phyloP scores from a whole-genome alignment of 148 eudicot species.

The Chenopodium suecicum region DNA sequence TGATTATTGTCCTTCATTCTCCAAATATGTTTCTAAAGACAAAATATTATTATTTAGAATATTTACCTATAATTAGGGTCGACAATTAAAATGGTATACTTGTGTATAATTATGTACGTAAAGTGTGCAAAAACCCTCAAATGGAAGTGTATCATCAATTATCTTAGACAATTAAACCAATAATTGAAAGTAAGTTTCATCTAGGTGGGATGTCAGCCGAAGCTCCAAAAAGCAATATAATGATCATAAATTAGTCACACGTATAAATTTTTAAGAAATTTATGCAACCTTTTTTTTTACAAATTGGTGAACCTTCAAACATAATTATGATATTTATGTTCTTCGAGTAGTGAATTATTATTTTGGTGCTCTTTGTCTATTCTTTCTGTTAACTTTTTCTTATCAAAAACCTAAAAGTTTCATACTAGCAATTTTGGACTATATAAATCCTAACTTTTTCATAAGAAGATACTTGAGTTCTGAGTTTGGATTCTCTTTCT shows the following conservation, averaged over 20 bases:
- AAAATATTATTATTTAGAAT: too few relatives aligned
- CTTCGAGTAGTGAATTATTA: not conserved
- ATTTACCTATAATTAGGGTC: too few relatives aligned
- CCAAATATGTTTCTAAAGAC: too few relatives aligned
- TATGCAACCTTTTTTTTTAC: not conserved
- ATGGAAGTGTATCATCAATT: not conserved
- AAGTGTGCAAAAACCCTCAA: not conserved
- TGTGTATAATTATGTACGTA: too few relatives aligned
- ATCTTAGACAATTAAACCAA: slow-evolving; percentile 5
- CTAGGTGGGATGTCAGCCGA: slow-evolving; percentile 20
- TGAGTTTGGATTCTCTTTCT: slow-evolving; percentile 23
- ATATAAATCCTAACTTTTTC: slow-evolving; percentile 14
- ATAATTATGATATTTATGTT: slow-evolving; percentile 2
- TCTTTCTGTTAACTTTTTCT: slow-evolving; percentile 18
- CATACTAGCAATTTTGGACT: not conserved
- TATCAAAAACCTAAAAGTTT: slow-evolving; percentile 21
- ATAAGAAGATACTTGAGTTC: slow-evolving; percentile 16
- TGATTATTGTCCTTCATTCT: too few relatives aligned
- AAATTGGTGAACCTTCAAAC: slow-evolving; percentile 11
- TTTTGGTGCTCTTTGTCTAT: not conserved
- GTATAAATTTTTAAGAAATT: slow-evolving; percentile 25
- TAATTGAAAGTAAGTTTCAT: slow-evolving; percentile 17
- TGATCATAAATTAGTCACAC: slow-evolving; percentile 19
- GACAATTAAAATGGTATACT: too few relatives aligned
- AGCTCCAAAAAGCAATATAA: slow-evolving; percentile 18